Conservation (phyloP, 805 yeast species). For the Hanseniaspora opuntiae region DNA sequence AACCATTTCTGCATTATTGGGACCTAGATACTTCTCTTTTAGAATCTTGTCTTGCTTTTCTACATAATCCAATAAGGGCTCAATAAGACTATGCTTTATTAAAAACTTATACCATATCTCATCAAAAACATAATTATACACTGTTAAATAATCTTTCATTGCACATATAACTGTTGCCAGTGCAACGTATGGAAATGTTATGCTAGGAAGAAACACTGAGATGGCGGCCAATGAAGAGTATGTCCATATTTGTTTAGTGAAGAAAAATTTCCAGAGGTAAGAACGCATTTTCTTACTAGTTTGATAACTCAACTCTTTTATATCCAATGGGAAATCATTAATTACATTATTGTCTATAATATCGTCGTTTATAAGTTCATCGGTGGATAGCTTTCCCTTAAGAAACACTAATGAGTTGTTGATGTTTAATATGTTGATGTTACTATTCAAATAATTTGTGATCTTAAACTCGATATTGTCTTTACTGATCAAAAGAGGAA, state of each 20-base stretch:
- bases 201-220: background rate
- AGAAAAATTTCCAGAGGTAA: conserved; percentile 9
- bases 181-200: background rate
- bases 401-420: conserved; percentile 10
- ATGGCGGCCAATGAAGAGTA: conserved; percentile 4
- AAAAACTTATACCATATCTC: conserved; percentile 11
- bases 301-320: conserved; percentile 6
- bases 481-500: conserved; percentile 6
- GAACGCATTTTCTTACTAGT: conserved; percentile 9
- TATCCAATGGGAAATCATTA: conserved; percentile 9
- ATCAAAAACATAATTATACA: conserved; percentile 7
- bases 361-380: conserved; percentile 7
- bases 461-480: conserved; percentile 6
- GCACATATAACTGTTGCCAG: conserved; percentile 1
- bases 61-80: conserved; percentile 6
- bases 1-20: background rate
- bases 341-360: conserved; percentile 10
- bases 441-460: conserved; percentile 7
- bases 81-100: conserved; percentile 7
- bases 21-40: conserved; percentile 6
- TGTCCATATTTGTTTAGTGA: conserved; percentile 5
- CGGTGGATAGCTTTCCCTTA: conserved; percentile 10
- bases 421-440: conserved; percentile 8
- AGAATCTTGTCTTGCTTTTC: conserved; percentile 7
- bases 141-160: conserved; percentile 8